Evolutionary conservation across 768 basidiomycete species (phyloP).

Genomic region (Hygrocybe coccinea): DNA sequence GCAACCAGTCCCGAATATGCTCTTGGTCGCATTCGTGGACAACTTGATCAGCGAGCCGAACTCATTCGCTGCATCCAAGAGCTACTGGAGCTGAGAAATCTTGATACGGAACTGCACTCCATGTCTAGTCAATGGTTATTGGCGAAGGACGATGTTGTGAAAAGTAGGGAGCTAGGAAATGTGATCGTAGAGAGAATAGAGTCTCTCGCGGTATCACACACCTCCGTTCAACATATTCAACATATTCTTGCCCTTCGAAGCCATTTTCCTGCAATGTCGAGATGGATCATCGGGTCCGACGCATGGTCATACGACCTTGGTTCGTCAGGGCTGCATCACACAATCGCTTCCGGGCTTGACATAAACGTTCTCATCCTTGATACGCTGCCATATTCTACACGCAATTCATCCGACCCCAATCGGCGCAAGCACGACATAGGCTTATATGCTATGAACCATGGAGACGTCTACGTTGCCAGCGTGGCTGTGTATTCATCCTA

Average conservation of each 20-base stretch:
- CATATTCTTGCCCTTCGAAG: slow-evolving; percentile 55
- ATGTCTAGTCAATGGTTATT: slow-evolving; percentile 78
- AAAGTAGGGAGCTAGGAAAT: slow-evolving; percentile 55
- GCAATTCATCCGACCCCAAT: slow-evolving; percentile 61
- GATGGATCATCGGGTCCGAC: slow-evolving; percentile 98
- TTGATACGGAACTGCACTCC: slow-evolving; percentile 57
- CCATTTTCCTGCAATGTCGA: slow-evolving; percentile 63
- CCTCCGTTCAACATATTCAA: slow-evolving; percentile 48
- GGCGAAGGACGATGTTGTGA: slow-evolving; percentile 61
- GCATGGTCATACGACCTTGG: slow-evolving; percentile 98
- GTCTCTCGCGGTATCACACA: slow-evolving; percentile 33
- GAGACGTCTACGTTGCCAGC: slow-evolving; percentile 93
- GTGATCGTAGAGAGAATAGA: slow-evolving; percentile 52
- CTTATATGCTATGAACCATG: slow-evolving; percentile 97
- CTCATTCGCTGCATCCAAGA: slow-evolving; percentile 62
- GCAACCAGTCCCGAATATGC: slow-evolving; percentile 95
- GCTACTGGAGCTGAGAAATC: slow-evolving; percentile 48
- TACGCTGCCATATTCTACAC: slow-evolving; percentile 80
- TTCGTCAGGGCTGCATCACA: slow-evolving; percentile 90
- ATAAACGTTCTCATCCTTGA: slow-evolving; percentile 96
- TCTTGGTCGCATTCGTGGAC: slow-evolving; percentile 82
- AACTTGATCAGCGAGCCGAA: slow-evolving; percentile 68
- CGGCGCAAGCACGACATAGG: slow-evolving; percentile 95
- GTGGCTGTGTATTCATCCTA: slow-evolving; percentile 96
- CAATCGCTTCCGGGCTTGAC: slow-evolving; percentile 84